Conservation (phyloP, 805 yeast genomes). For the Candida railenensis region DNA sequence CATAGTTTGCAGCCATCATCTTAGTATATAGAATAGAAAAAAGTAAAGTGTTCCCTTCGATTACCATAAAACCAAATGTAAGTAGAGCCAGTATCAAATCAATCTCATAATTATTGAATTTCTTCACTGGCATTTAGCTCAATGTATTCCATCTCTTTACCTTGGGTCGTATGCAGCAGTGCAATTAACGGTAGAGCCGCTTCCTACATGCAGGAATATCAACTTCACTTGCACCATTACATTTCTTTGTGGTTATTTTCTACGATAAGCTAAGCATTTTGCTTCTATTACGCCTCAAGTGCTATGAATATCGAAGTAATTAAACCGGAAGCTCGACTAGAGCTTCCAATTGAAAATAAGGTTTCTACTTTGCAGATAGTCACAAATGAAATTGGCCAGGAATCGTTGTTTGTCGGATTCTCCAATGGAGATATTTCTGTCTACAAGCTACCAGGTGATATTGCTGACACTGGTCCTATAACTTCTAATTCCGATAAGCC, state of each 20-base stretch:
- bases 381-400: slow-evolving; percentile 8
- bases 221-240: too few relatives aligned
- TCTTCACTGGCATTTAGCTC: too few relatives aligned
- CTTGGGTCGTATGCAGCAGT: too few relatives aligned
- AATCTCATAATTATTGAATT: too few relatives aligned
- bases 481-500: background rate
- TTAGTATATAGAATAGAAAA: too few relatives aligned
- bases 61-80: too few relatives aligned
- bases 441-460: background rate
- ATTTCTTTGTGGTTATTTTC: background rate
- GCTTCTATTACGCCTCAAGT: slow-evolving; percentile 1
- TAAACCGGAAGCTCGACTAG: slow-evolving; percentile 35
- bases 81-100: too few relatives aligned
- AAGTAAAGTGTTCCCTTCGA: too few relatives aligned
- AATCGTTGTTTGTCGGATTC: slow-evolving; percentile 28
- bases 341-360: slow-evolving; percentile 19
- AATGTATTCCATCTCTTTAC: too few relatives aligned
- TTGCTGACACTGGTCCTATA: background rate
- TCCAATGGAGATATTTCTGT: slow-evolving; percentile 28
- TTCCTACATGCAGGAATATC: too few relatives aligned
- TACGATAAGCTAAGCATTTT: background rate
- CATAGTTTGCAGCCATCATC: background rate
- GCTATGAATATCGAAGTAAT: slow-evolving; percentile 38
- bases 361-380: slow-evolving; percentile 24
- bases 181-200: too few relatives aligned